phyloP scores from a whole-genome alignment of 148 eudicot genomes.

The Nepenthes mirabilis region DNA sequence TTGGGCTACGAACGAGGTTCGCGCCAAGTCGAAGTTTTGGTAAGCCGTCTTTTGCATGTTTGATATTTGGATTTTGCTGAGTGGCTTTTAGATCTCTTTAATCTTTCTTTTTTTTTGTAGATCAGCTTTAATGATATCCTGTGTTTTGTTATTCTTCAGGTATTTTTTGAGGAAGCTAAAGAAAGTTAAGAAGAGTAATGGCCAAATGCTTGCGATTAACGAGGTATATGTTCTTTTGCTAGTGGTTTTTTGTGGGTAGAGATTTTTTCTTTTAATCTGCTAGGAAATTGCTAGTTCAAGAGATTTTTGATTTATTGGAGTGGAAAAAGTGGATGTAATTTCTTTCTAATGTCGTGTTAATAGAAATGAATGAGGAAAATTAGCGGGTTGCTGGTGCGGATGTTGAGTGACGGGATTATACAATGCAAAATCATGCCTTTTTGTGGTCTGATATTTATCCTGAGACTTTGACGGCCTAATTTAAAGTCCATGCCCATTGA shows the following conservation, averaged over 20 bases:
- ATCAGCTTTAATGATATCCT: not conserved
- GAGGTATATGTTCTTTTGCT: conserved; percentile 32
- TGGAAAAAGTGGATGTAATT: too few species aligned
- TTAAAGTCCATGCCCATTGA: too few species aligned
- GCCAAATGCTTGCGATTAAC: conserved; percentile 86
- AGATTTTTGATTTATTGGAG: not conserved
- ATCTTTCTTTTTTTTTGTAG: not conserved
- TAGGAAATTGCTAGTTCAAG: too few species aligned
- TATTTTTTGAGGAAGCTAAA: conserved; percentile 94
- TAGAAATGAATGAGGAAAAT: too few species aligned
- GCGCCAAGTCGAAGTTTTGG: conserved; percentile 95
- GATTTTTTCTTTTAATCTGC: not conserved
- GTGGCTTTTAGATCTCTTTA: too few species aligned
- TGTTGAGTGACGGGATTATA: too few species aligned
- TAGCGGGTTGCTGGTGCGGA: too few species aligned
- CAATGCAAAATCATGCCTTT: too few species aligned
- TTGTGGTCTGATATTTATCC: too few species aligned
- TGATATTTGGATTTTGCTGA: not conserved
- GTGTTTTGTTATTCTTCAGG: conserved; percentile 21
- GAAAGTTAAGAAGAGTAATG: conserved; percentile 92
- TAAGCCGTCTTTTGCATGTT: conserved; percentile 8
- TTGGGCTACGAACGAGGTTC: conserved; percentile 90
- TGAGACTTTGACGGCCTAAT: too few species aligned
- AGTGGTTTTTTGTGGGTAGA: not conserved
- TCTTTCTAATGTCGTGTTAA: too few species aligned